These are phyloP conservation scores for Pichia sp. DNA, from an alignment of 1,139 yeast genomes.

Conservation along the genomic window DNA sequence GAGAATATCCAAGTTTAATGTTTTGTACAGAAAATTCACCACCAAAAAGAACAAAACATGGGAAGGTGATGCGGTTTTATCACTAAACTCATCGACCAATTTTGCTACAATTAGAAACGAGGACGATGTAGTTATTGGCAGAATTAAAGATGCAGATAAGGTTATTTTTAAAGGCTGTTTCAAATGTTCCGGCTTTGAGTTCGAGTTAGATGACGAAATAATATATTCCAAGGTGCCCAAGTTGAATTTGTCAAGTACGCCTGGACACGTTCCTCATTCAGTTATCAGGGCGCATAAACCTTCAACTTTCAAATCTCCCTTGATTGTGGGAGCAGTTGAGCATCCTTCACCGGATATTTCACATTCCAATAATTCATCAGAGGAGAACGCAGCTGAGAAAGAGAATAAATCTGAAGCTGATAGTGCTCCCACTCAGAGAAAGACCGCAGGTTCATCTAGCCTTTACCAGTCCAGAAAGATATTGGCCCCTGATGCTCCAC, in stretches of 20 bases:
- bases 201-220: constrained; percentile 43
- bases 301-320: constrained; percentile 10
- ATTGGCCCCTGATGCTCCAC: constrained; percentile 5
- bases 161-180: constrained; percentile 41
- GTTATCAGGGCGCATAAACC: background rate
- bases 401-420: background rate
- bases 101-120: constrained; percentile 24
- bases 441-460: background rate
- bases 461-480: background rate
- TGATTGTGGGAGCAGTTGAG: background rate
- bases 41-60: constrained; percentile 83
- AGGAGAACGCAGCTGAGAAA: background rate
- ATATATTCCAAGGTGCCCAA: constrained; percentile 10
- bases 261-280: background rate
- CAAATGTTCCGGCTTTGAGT: constrained; percentile 47
- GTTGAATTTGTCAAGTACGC: background rate
- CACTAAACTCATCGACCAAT: constrained; percentile 25
- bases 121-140: constrained; percentile 21
- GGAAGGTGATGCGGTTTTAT: constrained; percentile 84
- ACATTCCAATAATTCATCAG: background rate
- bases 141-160: constrained; percentile 22
- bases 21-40: constrained; percentile 69
- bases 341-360: background rate
- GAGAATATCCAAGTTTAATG: constrained; percentile 30
- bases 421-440: background rate